Conservation (phyloP, 441 rosid genomes). For the Sinapis alba region DNA sequence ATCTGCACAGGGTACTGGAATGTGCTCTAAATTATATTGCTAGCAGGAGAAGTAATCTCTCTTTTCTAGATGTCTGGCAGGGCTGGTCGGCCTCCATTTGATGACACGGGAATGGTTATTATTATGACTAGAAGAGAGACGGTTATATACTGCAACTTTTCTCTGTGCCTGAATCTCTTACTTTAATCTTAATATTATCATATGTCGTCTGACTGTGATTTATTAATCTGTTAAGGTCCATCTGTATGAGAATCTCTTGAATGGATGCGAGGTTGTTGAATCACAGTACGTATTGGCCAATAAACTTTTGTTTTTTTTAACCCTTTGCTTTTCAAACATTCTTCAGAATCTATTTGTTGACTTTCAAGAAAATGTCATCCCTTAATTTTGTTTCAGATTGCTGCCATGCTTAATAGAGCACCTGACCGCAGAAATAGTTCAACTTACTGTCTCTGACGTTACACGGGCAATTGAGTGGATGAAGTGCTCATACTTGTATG, state of each 20-base stretch:
- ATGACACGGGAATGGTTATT: slow-evolving; percentile 88
- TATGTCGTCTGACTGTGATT: slow-evolving; percentile 21
- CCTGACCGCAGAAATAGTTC: slow-evolving; percentile 97
- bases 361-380: slow-evolving; percentile 13
- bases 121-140: slow-evolving; percentile 99
- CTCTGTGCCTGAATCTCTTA: slow-evolving; percentile 20
- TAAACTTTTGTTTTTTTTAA: slow-evolving; percentile 22
- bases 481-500: slow-evolving; percentile 90
- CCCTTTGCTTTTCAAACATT: slow-evolving; percentile 12
- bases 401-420: slow-evolving; percentile 90
- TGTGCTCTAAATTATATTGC: slow-evolving; percentile 1
- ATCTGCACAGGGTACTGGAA: slow-evolving; percentile 11
- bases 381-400: slow-evolving; percentile 57
- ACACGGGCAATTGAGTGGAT: slow-evolving; percentile 96
- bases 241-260: slow-evolving; percentile 89
- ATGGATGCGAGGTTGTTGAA: slow-evolving; percentile 96
- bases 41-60: slow-evolving; percentile 26
- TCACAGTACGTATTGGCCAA: slow-evolving; percentile 72
- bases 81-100: slow-evolving; percentile 99
- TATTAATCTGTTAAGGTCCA: slow-evolving; percentile 61
- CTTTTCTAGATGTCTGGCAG: slow-evolving; percentile 89
- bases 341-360: not conserved
- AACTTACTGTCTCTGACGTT: slow-evolving; percentile 80
- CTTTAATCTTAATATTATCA: not conserved
- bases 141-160: slow-evolving; percentile 46